Evolutionary conservation across 148 eudicot species (phyloP), one percentile per base, ranked within the genome.

Genomic region (Nyssa sinensis): DNA sequence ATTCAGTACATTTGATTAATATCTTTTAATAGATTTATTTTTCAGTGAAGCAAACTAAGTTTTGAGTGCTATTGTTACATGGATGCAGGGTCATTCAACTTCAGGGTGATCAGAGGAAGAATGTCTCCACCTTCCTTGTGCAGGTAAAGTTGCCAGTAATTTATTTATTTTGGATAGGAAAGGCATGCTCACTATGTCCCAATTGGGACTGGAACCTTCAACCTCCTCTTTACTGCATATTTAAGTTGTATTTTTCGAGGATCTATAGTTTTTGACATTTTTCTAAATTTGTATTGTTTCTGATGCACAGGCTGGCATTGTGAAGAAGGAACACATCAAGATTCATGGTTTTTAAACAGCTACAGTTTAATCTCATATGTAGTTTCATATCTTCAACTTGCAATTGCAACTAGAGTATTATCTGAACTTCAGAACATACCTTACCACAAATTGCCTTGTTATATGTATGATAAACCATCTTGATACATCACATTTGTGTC

Each of bases 251-350:
- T 33, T 12, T 24, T 32, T 33, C 62, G 19, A 27, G 27, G 23
- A 47, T 14, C 17, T 47, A 21, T 27, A 49, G 47, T 51, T 69
- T 57, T 25, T 34, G 30, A 4, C 0, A 32, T 13, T 39, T 23
- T 33, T n/a, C 5, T 9, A n/a, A n/a, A n/a, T n/a, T n/a, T n/a
- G n/a, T n/a, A n/a, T 49, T 4, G 5, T 64, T 53, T 21, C 7
- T 25, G 1, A 57, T 70, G 27, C 57, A 57, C 32, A 70, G 74
- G 74, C 74, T 5, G 74, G 64, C 27, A 70, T 70, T 7, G 74
- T 70, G 74, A 70, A 70, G 74, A 70, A 70, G 74, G 74, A 70
- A 32, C 37, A 70, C 19, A 57, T 70, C 64, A 70, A 70, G 74
- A 57, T 70, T 32, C 74, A 70, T 70, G 74, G 74, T 70, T 70